Base-by-base conservation (phyloP, 2,329 filamentous ascomycete genomes). In the Blastomyces emzantsi region DNA sequence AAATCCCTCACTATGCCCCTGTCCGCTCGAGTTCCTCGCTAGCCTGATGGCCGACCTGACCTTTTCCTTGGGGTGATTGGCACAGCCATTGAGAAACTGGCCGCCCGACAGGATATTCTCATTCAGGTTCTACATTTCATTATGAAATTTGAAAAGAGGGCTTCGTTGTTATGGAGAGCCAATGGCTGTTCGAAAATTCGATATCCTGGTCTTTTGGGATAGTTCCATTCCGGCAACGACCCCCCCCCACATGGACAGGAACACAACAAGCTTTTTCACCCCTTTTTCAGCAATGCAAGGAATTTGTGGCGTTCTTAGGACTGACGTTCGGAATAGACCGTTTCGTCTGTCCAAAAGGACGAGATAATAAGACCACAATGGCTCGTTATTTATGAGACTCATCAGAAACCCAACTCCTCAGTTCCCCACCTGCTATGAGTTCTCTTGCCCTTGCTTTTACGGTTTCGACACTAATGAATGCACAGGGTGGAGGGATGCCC, bases 371-470 rank as follows among this genome's bases (percentile, higher is more conserved):
- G 28, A 13, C 30, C 52, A 33, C 36, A 33, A 36, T 52, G 33
- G 30, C 33, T 22, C 8, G 33, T 39, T 9, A 11, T 56, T 56
- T n/a, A 56, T 33, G 28, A 60, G 58, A 60, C 58, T 58, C 36
- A 60, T 60, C 58, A 51, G 57, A 60, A 49, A 60, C 58, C 43
- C 58, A 47, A 28, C 30, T 60, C 30, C 30, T 52, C 28, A 15
- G 25, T 52, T 52, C 22, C 22, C 49, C 25, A 28, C 49, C 28
- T 56, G 30, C 5, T 25, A 43, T 58, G 25, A 36, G 15, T 41
- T 43, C 25, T 58, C 36, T 39, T 39, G 15, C 22, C 36, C 36
- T 43, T 41, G 28, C 3, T 43, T 56, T 58, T 43, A 58, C 55
- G 6, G 55, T 58, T 56, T 58, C 55, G 33, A 33, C 54, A 36